Conservation (phyloP, 2,329 filamentous ascomycete genomes). For the Ramularia collo-cygni region DNA sequence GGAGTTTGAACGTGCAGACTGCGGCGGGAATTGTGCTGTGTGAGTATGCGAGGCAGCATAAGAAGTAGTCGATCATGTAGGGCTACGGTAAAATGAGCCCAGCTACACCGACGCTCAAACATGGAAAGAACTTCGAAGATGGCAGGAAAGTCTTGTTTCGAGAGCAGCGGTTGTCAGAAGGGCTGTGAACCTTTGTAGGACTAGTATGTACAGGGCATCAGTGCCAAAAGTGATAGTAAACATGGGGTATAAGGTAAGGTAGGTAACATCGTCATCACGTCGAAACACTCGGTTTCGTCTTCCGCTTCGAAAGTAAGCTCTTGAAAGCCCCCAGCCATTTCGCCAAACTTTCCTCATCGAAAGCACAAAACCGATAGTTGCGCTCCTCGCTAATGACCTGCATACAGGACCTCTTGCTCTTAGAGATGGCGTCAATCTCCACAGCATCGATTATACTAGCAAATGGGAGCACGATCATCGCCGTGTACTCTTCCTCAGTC, state of each 20-base stretch:
- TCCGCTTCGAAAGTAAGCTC: constrained; percentile 57
- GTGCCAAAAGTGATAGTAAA: too few relatives aligned
- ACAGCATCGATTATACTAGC: constrained; percentile 78
- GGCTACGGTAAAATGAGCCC: too few relatives aligned
- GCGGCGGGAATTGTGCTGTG: constrained; percentile 46
- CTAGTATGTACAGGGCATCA: too few relatives aligned
- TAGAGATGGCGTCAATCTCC: constrained; percentile 81
- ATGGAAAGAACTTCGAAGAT: too few relatives aligned
- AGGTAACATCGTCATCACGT: too few relatives aligned
- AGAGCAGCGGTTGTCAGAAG: too few relatives aligned
- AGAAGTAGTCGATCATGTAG: too few relatives aligned
- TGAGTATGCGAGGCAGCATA: constrained; percentile 42
- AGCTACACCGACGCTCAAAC: too few relatives aligned
- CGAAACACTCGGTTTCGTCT: constrained; percentile 9
- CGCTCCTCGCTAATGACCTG: constrained; percentile 91
- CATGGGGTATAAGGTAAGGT: too few relatives aligned
- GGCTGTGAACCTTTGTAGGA: too few relatives aligned
- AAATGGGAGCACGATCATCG: constrained; percentile 73
- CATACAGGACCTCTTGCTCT: constrained; percentile 77
- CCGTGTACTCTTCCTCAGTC: constrained; percentile 81
- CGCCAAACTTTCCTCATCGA: constrained; percentile 73
- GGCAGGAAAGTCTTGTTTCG: too few relatives aligned
- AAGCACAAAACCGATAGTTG: constrained; percentile 49
- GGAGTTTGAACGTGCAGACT: constrained; percentile 51
- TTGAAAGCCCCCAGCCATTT: constrained; percentile 88